A percentile compares a stretch with the other conserved stretches of the same genome.
Evolutionary conservation across 2,329 filamentous ascomycete species (phyloP).

Genomic region (Fusarium cicatricum): DNA sequence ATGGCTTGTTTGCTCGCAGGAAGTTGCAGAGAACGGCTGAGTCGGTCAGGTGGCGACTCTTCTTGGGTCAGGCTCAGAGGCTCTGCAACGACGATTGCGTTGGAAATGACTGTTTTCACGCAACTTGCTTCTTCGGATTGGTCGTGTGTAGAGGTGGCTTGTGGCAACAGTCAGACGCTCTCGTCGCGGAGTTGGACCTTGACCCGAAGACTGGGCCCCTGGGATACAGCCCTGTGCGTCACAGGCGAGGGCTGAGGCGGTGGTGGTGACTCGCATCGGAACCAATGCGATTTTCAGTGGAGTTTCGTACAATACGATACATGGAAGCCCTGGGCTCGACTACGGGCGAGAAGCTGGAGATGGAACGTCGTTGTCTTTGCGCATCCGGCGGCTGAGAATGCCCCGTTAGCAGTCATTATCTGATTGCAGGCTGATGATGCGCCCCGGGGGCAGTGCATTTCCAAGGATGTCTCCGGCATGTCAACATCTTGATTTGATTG

Average conservation of each 20-base stretch:
- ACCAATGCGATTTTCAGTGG: not conserved
- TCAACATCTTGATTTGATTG: too few species aligned
- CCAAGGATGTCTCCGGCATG: too few species aligned
- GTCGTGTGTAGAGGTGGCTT: not conserved
- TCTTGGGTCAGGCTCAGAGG: constrained; percentile 1
- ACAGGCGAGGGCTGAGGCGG: constrained; percentile 16
- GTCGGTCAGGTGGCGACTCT: constrained; percentile 8
- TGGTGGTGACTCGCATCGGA: constrained; percentile 26
- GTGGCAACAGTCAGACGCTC: constrained; percentile 10
- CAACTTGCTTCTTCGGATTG: not conserved
- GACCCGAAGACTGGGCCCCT: not conserved
- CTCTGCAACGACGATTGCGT: not conserved
- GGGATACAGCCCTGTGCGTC: constrained; percentile 24
- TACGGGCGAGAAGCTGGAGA: not conserved
- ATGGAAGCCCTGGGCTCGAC: too few species aligned
- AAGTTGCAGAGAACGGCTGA: constrained; percentile 17
- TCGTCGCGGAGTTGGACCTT: not conserved
- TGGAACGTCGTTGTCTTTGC: not conserved
- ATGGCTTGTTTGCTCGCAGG: not conserved
- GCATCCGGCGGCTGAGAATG: too few species aligned
- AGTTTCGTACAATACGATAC: not conserved
- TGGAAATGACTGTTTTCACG: constrained; percentile 1
- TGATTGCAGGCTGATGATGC: too few species aligned
- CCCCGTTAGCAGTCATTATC: too few species aligned
- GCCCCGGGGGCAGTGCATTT: too few species aligned